Percentiles rank a stretch among this genome's conserved stretches.
Evolutionary conservation across 768 basidiomycete genomes (phyloP).

Genomic region (Lentinus tigrinus): DNA sequence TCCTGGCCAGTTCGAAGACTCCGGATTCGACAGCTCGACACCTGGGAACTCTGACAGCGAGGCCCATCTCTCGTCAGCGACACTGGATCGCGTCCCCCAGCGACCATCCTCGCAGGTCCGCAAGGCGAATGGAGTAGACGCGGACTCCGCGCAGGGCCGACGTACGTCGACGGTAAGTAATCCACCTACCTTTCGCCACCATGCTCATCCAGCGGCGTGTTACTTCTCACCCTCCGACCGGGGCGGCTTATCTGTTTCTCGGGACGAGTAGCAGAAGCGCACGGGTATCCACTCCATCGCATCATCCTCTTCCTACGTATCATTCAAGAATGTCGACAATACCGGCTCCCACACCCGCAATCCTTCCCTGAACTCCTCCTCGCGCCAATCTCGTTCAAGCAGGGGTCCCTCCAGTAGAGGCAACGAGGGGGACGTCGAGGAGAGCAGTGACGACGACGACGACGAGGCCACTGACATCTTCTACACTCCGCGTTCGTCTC

Average conservation of each 20-base stretch:
- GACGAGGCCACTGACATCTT: slow-evolving; percentile 51
- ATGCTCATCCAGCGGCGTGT: neutral
- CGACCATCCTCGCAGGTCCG: neutral
- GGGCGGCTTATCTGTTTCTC: slow-evolving; percentile 3
- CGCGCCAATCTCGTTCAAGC: slow-evolving; percentile 12
- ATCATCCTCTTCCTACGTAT: slow-evolving; percentile 16
- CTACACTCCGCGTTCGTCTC: slow-evolving; percentile 50
- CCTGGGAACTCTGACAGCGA: slow-evolving; percentile 18
- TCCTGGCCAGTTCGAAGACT: slow-evolving; percentile 17
- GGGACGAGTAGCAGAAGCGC: slow-evolving; percentile 13
- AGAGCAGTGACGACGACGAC: slow-evolving; percentile 14
- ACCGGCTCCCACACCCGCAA: neutral
- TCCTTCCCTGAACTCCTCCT: slow-evolving; percentile 10
- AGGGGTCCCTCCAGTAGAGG: slow-evolving; percentile 14
- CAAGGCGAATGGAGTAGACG: neutral
- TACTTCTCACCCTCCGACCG: neutral
- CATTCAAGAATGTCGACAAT: slow-evolving; percentile 11
- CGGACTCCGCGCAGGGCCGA: neutral
- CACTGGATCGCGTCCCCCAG: neutral
- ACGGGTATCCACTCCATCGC: slow-evolving; percentile 18
- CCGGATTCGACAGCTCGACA: slow-evolving; percentile 18
- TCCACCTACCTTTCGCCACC: too few relatives aligned
- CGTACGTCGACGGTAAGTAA: slow-evolving; percentile 6
- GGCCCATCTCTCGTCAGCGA: slow-evolving; percentile 4
- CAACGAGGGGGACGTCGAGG: slow-evolving; percentile 22